Base-by-base conservation (phyloP, 305 asterid species). In the Fraxinus greggii region DNA sequence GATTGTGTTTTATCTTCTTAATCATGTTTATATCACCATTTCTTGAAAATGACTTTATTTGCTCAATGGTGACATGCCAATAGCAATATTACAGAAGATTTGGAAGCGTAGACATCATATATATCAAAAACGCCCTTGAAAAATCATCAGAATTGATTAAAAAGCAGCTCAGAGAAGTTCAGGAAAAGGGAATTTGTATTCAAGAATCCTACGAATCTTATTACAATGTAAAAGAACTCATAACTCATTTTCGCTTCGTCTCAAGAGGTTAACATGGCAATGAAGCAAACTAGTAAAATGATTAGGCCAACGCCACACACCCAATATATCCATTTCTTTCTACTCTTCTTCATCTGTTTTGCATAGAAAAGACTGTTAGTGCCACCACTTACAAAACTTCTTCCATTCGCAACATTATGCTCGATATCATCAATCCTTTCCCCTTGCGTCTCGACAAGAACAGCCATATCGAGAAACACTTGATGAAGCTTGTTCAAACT, bases 401-500 rank as follows among this genome's bases (percentile, higher is more conserved):
- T 93, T 0, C 98, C 97, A 0, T 24, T 76, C 0, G 91, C 93
- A 13, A 95, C 92, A 32, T 90, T 92, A 3, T 78, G 84, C 86
- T 92, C 98, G 5, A 92, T 93, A 75, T 92, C 94, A 77, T 90
- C 91, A 29, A 92, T 83, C 90, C 82, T 84, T 42, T 92, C 94
- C 1, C 95, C 97, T 76, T 95, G 98, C 73, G 92, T 76, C 85
- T 91, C 99, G 81, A 94, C 97, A 86, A 95, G 74, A 48, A 91
- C 97, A 63, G 93, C 97, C 94, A 95, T 91, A 79, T 95, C 97
- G 33, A 95, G 95, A 88, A 92, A 93, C 80, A 92, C 90, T 84
- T 92, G 97, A 88, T 93, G 98, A 80, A 94, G 99, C 88, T 89
- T 94, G 36, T 90, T 92, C 92, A 95, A 84, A 85, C 97, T 95